Conservation (phyloP, 2,329 filamentous ascomycete genomes). For the Tolypocladium tundrense region DNA sequence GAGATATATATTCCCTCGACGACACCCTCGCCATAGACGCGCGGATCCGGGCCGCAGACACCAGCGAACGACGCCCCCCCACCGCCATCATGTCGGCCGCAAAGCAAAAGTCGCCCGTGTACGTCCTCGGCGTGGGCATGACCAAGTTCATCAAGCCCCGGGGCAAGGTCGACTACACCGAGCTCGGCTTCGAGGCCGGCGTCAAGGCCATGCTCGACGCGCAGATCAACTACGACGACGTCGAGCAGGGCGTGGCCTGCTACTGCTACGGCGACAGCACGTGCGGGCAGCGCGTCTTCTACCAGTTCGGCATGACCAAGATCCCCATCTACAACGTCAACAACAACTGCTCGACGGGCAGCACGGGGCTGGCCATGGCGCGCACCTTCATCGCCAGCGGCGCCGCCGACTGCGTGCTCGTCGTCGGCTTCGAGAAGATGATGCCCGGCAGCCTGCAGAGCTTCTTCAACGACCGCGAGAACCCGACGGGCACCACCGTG, state of each 20-base stretch:
- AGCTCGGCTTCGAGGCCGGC: constrained; percentile 86
- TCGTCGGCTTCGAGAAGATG: constrained; percentile 98
- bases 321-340: constrained; percentile 98
- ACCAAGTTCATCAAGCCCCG: constrained; percentile 98
- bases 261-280: constrained; percentile 97
- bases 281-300: constrained; percentile 92
- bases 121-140: constrained; percentile 96
- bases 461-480: constrained; percentile 77
- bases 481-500: constrained; percentile 61
- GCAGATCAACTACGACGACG: constrained; percentile 91
- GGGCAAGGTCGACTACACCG: constrained; percentile 88
- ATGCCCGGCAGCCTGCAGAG: constrained; percentile 76
- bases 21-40: too few species aligned
- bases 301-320: constrained; percentile 95
- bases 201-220: constrained; percentile 79
- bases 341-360: constrained; percentile 98
- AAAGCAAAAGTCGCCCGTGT: constrained; percentile 46
- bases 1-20: too few species aligned
- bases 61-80: constrained; percentile 2
- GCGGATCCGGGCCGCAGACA: too few species aligned
- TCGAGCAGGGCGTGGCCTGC: constrained; percentile 91
- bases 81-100: constrained; percentile 26
- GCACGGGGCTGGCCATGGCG: constrained; percentile 77
- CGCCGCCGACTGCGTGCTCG: constrained; percentile 76
- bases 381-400: constrained; percentile 70